These are phyloP conservation scores for Suillus occidentalis DNA, from an alignment of 768 basidiomycete genomes.

Conservation along the genomic window DNA sequence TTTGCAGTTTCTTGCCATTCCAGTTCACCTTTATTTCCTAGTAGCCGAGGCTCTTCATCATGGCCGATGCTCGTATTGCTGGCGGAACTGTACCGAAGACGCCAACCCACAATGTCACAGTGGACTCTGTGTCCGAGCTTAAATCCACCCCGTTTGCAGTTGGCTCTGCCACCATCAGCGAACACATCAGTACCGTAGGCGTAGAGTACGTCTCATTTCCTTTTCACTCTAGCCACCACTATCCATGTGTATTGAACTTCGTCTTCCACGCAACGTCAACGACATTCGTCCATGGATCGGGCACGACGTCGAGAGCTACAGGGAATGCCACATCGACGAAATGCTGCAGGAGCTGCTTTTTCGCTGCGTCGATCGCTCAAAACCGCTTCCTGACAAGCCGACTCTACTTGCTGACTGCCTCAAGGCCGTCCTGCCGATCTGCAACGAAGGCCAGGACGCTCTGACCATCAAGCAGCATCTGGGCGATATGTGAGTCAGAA, in stretches of 20 bases:
- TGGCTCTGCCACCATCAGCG: background rate
- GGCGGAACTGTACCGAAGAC: background rate
- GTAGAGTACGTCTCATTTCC: background rate
- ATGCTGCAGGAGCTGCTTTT: constrained; percentile 6
- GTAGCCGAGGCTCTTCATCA: background rate
- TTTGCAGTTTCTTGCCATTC: background rate
- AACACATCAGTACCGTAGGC: background rate
- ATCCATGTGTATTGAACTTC: background rate
- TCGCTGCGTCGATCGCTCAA: background rate
- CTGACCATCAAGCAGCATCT: background rate
- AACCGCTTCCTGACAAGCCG: background rate
- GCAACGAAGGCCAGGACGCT: background rate
- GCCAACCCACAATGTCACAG: background rate
- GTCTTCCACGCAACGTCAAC: background rate
- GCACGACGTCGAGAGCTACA: background rate
- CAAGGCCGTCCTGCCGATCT: constrained; percentile 1
- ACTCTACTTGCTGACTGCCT: background rate
- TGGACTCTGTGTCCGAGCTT: background rate
- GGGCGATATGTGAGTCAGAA: background rate
- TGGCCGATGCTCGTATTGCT: background rate
- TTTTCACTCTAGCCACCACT: too few relatives aligned
- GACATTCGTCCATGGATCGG: background rate
- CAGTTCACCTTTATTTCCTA: background rate
- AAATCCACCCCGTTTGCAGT: constrained; percentile 3
- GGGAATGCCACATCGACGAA: background rate